phyloP scores from a whole-genome alignment of 2,329 filamentous ascomycete species.

The Paecilomyces variotii region DNA sequence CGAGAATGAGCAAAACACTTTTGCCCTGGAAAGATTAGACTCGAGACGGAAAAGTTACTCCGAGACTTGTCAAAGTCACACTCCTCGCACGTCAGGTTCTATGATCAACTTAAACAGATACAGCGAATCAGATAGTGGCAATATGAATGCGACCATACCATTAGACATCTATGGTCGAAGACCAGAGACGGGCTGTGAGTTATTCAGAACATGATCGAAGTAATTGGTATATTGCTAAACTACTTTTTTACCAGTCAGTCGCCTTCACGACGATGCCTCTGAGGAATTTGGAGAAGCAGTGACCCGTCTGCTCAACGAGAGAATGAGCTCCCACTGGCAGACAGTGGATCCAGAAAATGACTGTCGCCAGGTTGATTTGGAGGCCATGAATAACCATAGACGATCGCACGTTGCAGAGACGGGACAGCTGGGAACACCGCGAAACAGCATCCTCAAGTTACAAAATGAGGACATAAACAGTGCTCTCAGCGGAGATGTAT shows the following conservation, averaged over 20 bases:
- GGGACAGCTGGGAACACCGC: background rate
- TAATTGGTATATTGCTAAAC: background rate
- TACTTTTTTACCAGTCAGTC: background rate
- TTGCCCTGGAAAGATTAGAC: background rate
- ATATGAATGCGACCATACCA: background rate
- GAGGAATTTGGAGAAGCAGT: background rate
- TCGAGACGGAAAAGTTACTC: background rate
- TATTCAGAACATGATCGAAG: background rate
- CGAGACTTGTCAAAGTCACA: background rate
- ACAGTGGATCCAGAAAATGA: background rate
- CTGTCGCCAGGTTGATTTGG: background rate
- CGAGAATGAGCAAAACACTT: background rate
- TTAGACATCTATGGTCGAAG: background rate
- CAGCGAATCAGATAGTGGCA: background rate
- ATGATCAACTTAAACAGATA: background rate
- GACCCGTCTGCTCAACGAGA: background rate
- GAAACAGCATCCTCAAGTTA: background rate
- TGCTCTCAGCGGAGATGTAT: background rate
- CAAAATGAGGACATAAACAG: background rate
- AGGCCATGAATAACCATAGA: background rate
- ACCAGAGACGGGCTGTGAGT: background rate
- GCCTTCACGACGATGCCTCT: background rate
- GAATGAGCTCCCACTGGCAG: background rate
- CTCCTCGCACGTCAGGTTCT: background rate
- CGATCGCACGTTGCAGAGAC: background rate